Conservation (phyloP, 352 stramenopile species). For the Pythium brassicae region DNA sequence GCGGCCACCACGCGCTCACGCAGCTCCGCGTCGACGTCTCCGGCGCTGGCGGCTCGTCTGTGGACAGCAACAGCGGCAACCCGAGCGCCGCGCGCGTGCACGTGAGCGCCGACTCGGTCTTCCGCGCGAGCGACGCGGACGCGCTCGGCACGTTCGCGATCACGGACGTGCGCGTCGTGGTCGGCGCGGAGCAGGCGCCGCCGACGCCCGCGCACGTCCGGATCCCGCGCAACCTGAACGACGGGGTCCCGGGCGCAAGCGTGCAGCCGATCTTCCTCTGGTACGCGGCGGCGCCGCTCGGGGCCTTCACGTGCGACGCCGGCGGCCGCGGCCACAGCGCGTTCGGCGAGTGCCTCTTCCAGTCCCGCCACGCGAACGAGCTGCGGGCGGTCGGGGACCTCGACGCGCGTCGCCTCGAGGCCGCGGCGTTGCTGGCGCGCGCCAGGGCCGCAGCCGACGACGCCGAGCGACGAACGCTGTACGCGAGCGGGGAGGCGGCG, state of each 20-base stretch:
- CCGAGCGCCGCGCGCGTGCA: slow-evolving; percentile 18
- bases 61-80: slow-evolving; percentile 31
- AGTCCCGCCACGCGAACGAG: slow-evolving; percentile 24
- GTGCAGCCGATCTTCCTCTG: slow-evolving; percentile 40
- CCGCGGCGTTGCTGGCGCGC: slow-evolving; percentile 10
- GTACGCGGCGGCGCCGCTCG: slow-evolving; percentile 49
- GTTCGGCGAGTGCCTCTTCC: slow-evolving; percentile 73
- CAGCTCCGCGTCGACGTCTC: slow-evolving; percentile 22
- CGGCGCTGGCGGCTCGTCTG: slow-evolving; percentile 2
- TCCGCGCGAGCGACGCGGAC: slow-evolving; percentile 14
- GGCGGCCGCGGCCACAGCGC: slow-evolving; percentile 34
- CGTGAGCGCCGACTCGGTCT: slow-evolving; percentile 26
- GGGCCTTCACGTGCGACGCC: slow-evolving; percentile 52
- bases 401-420: slow-evolving; percentile 19
- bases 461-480: slow-evolving; percentile 30
- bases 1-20: slow-evolving; percentile 25
- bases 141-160: slow-evolving; percentile 41
- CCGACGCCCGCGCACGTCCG: slow-evolving; percentile 39
- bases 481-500: slow-evolving; percentile 36
- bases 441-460: slow-evolving; percentile 23
- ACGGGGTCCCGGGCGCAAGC: slow-evolving; percentile 19
- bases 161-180: slow-evolving; percentile 47
- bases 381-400: slow-evolving; percentile 16
- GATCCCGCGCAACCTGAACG: slow-evolving; percentile 51
- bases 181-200: slow-evolving; percentile 21